A percentile compares a stretch with the other conserved stretches of the same genome.
These are phyloP conservation scores for Fusarium annulatum DNA, from an alignment of 2,329 filamentous ascomycete genomes.

Conservation along the genomic window DNA sequence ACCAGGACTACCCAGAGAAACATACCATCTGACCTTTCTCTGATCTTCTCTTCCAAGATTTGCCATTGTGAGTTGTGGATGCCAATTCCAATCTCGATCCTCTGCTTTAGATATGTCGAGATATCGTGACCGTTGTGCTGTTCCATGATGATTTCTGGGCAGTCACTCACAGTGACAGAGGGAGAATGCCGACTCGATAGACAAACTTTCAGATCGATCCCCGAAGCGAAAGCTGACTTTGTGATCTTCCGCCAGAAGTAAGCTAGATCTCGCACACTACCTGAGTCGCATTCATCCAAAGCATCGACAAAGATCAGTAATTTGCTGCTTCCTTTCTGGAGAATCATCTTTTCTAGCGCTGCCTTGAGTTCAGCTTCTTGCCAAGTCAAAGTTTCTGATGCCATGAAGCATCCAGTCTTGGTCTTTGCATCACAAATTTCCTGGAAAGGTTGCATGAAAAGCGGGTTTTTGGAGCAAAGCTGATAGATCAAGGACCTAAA, in stretches of 20 bases:
- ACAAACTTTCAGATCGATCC: neutral
- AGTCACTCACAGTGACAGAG: neutral
- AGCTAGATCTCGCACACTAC: neutral
- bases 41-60: neutral
- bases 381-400: accelerated
- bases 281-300: neutral
- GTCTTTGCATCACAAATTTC: neutral
- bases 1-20: neutral
- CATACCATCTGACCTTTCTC: neutral
- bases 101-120: neutral
- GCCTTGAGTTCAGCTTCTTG: neutral
- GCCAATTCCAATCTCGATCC: accelerated
- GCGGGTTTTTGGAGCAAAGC: neutral
- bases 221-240: neutral
- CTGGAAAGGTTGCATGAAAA: neutral
- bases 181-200: neutral
- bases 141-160: neutral
- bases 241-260: neutral
- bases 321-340: accelerated
- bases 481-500: neutral
- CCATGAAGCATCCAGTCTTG: neutral
- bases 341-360: accelerated
- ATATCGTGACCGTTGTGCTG: neutral
- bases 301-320: neutral
- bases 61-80: neutral